Evolutionary conservation across 2,329 filamentous ascomycete genomes (phyloP), one percentile per base, ranked within the genome.

Genomic region (Fusarium decemcellulare): DNA sequence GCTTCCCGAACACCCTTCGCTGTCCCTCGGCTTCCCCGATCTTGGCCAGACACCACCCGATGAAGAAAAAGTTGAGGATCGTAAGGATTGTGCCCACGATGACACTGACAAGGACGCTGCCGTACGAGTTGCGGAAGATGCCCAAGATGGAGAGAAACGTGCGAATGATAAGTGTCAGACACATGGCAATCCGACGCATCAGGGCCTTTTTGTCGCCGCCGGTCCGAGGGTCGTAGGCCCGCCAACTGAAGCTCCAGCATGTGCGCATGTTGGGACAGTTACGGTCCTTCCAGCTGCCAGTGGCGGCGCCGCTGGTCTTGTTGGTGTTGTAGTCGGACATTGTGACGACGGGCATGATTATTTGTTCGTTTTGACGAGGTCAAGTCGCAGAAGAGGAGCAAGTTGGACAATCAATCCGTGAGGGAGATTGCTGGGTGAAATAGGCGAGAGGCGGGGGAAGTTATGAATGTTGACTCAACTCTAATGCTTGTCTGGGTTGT

Each of bases 211-310:
- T 51, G 34, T 51, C 29, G 2, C 47, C 8, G 14, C 47, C 8
- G 14, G 34, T 27, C 8, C 30, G 32, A 5, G 27, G 34, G 34
- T 39, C 18, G 18, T 51, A 51, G 14, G 48, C 48, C 15, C 9
- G 8, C 48, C 48, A 51, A 18, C 48, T 51, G 8, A 51, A 51
- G 34, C 48, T 51, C 48, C 48, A 51, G 34, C 48, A 51, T 2
- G 48, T 51, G 3, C 48, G 48, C 48, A 51, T 51, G 48, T 51
- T 51, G 32, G 48, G 48, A 37, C 48, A 51, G 48, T 51, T 51
- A 18, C 48, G 48, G 2, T 29, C 14, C 18, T 51, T 51, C 48
- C 48, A 51, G 34, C 48, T 50, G 11, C 46, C 46, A 15, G 7
- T 36, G 47, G 16, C 4, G 16, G 12, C 11, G 0, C 16, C 12